Evolutionary conservation across 1,139 yeast species (phyloP).

Genomic region (Taphrina flavorubra): DNA sequence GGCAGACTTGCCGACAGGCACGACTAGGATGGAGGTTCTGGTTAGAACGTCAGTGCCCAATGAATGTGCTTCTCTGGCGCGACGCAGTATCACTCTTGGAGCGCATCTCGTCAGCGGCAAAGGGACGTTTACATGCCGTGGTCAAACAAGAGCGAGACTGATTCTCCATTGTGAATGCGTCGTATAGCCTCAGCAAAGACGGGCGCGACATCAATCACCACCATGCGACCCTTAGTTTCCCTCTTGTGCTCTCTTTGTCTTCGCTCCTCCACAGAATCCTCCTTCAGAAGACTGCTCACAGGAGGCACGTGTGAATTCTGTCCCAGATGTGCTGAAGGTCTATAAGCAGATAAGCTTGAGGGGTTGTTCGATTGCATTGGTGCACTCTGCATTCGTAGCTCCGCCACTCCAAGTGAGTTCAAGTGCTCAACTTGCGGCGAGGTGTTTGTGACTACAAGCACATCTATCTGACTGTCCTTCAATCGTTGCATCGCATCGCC

Average conservation of each 20-base stretch:
- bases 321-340: slow-evolving; percentile 1
- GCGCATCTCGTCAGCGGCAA: no score
- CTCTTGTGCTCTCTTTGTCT: slow-evolving; percentile 9
- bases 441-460: slow-evolving; percentile 90
- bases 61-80: no score
- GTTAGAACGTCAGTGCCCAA: no score
- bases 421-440: slow-evolving; percentile 83
- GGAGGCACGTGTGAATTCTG: slow-evolving; percentile 5
- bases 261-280: slow-evolving; percentile 26
- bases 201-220: slow-evolving; percentile 82
- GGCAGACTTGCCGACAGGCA: no score
- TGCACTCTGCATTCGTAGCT: slow-evolving; percentile 62
- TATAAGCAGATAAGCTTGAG: slow-evolving; percentile 28
- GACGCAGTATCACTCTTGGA: no score
- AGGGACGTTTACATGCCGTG: slow-evolving; percentile 26
- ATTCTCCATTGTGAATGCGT: slow-evolving; percentile 94
- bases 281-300: neutral
- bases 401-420: slow-evolving; percentile 28
- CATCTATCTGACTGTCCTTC: slow-evolving; percentile 75
- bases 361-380: slow-evolving; percentile 28
- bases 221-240: slow-evolving; percentile 58
- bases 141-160: slow-evolving; percentile 41
- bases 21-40: no score
- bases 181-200: slow-evolving; percentile 96
- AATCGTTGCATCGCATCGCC: slow-evolving; percentile 86